Conservation (phyloP, 2,329 filamentous ascomycete species). For the Trichoderma brevicompactum region DNA sequence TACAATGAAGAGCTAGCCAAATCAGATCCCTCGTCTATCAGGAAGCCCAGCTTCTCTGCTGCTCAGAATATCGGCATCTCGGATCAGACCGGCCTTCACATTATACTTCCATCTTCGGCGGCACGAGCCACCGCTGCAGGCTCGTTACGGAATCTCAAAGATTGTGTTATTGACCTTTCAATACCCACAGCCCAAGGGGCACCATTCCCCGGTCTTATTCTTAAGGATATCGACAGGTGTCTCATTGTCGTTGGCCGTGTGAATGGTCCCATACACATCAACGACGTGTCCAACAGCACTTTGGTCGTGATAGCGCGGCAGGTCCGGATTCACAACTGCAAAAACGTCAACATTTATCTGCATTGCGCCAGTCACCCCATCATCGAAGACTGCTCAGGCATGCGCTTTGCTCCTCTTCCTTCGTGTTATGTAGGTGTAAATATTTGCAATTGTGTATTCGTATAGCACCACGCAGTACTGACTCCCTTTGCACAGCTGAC, state of each 20-base stretch:
- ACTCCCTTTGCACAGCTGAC: slow-evolving; percentile 34
- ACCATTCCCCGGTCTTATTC: slow-evolving; percentile 69
- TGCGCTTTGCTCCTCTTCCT: slow-evolving; percentile 81
- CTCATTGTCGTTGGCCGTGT: slow-evolving; percentile 80
- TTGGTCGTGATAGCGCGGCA: slow-evolving; percentile 82
- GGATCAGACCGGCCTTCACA: slow-evolving; percentile 70
- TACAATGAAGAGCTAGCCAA: slow-evolving; percentile 62
- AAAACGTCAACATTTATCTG: slow-evolving; percentile 81
- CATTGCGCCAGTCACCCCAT: slow-evolving; percentile 83
- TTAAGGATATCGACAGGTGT: slow-evolving; percentile 71
- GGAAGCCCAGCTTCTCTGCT: slow-evolving; percentile 67
- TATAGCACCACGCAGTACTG: not conserved
- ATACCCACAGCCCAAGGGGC: slow-evolving; percentile 59
- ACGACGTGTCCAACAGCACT: slow-evolving; percentile 71
- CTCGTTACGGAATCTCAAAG: slow-evolving; percentile 68
- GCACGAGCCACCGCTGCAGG: slow-evolving; percentile 74
- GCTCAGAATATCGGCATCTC: slow-evolving; percentile 66
- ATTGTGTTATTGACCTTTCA: slow-evolving; percentile 82
- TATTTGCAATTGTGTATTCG: not conserved
- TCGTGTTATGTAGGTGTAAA: slow-evolving; percentile 64
- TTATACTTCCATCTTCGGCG: slow-evolving; percentile 74
- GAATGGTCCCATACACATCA: slow-evolving; percentile 81
- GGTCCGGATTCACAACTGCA: slow-evolving; percentile 88
- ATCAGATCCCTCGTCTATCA: slow-evolving; percentile 47
- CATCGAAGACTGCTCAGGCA: slow-evolving; percentile 81